Conservation (phyloP, 257 asterid genomes). For the Thymus quinquecostatus region DNA sequence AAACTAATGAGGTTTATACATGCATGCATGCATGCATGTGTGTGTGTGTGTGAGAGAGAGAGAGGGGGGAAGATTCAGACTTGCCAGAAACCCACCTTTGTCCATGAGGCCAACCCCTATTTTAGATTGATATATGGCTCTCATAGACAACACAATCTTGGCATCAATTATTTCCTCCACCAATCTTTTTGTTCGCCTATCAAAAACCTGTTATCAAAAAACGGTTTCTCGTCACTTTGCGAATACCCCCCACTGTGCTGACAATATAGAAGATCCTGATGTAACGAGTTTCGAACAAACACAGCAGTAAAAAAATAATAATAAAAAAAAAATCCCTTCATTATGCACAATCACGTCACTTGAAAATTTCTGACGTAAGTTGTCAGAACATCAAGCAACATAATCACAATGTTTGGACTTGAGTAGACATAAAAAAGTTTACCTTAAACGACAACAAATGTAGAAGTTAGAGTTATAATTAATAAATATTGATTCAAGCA, state of each 20-base stretch:
- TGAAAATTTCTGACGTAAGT: slow-evolving; percentile 1
- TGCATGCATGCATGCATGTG: not conserved
- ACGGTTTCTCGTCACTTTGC: slow-evolving; percentile 11
- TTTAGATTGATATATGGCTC: slow-evolving; percentile 95
- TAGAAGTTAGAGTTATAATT: not conserved
- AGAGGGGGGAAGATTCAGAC: slow-evolving; percentile 21
- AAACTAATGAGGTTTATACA: slow-evolving; percentile 23
- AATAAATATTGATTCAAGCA: slow-evolving; percentile 2
- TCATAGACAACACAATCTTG: slow-evolving; percentile 91
- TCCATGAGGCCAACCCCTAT: slow-evolving; percentile 94
- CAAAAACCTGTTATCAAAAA: slow-evolving; percentile 69
- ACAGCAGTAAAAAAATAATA: not conserved
- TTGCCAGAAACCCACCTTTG: slow-evolving; percentile 49
- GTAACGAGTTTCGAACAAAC: slow-evolving; percentile 6
- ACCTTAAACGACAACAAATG: not conserved
- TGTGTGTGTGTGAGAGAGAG: not conserved
- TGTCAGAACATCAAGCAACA: slow-evolving; percentile 22
- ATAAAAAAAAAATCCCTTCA: not conserved
- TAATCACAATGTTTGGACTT: slow-evolving; percentile 16
- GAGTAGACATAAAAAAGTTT: not conserved
- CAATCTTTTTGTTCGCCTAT: slow-evolving; percentile 81
- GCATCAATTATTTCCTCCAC: slow-evolving; percentile 96
- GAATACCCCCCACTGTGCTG: slow-evolving; percentile 6
- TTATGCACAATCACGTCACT: slow-evolving; percentile 19
- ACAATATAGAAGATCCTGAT: slow-evolving; percentile 3